Percentiles rank a stretch among this genome's conserved stretches.
These are phyloP conservation scores for Theileria equi DNA, from an alignment of 169 alveolate genomes.

Conservation along the genomic window DNA sequence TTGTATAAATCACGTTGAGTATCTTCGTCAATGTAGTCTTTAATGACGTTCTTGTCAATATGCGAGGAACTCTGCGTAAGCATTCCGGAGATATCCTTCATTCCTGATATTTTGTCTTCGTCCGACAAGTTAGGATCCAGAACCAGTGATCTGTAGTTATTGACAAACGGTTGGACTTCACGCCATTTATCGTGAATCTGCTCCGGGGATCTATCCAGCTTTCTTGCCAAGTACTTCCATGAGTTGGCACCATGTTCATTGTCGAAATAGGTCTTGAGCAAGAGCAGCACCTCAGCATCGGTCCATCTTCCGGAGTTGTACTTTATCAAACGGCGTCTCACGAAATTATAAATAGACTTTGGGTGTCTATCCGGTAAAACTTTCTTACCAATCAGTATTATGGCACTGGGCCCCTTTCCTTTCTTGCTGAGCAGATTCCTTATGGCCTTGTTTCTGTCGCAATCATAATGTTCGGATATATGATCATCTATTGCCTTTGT, in stretches of 20 bases:
- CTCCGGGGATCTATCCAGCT: conserved; percentile 46
- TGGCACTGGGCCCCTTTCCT: conserved; percentile 24
- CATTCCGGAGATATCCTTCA: not conserved
- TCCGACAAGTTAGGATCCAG: conserved; percentile 1
- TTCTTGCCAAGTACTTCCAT: conserved; percentile 34
- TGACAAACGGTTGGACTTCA: conserved; percentile 27
- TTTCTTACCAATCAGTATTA: not conserved
- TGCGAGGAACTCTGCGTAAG: not conserved
- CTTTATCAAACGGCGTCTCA: conserved; percentile 22
- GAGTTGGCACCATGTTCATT: not conserved
- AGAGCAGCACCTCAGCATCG: conserved; percentile 22
- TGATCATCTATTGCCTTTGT: conserved; percentile 19
- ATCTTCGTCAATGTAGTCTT: conserved; percentile 1
- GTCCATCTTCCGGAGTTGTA: conserved; percentile 43
- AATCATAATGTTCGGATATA: not conserved
- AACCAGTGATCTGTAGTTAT: conserved; percentile 10
- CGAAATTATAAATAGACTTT: conserved; percentile 43
- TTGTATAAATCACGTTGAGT: conserved; percentile 16
- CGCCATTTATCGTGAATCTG: conserved; percentile 59
- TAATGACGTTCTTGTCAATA: not conserved
- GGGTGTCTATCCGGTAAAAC: conserved; percentile 57
- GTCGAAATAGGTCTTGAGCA: conserved; percentile 31
- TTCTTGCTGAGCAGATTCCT: conserved; percentile 3
- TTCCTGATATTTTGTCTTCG: conserved; percentile 7
- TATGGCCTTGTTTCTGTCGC: conserved; percentile 17